Evolutionary conservation across 1,284 basidiomycete genomes (phyloP).

Genomic region (Boletus smithii): DNA sequence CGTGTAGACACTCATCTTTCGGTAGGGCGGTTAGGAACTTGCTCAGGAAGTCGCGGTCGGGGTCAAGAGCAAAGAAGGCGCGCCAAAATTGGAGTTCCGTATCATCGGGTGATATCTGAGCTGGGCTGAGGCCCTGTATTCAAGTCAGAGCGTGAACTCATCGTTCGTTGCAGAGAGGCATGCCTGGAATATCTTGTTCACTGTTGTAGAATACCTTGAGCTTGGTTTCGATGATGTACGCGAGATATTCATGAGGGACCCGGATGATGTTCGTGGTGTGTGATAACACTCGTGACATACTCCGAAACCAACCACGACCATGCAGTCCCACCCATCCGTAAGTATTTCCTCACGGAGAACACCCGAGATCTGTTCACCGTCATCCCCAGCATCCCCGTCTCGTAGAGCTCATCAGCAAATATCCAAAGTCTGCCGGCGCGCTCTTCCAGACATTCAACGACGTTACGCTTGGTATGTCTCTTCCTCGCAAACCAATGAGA

Average conservation of each 20-base stretch:
- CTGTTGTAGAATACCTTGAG: constrained; percentile 21
- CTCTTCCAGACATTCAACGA: constrained; percentile 66
- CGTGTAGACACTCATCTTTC: constrained; percentile 41
- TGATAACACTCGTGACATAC: too few relatives aligned
- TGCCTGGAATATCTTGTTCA: constrained; percentile 32
- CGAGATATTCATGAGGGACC: constrained; percentile 17
- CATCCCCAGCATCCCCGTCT: constrained; percentile 19
- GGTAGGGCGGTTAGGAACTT: constrained; percentile 29
- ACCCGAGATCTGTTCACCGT: constrained; percentile 2
- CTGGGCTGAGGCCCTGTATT: constrained; percentile 38
- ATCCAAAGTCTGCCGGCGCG: constrained; percentile 48
- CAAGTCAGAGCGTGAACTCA: constrained; percentile 1
- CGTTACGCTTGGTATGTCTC: constrained; percentile 44
- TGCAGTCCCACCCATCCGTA: constrained; percentile 30
- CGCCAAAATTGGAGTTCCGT: constrained; percentile 45
- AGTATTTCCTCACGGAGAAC: constrained; percentile 3
- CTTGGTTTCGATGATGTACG: constrained; percentile 9
- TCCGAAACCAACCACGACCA: too few relatives aligned
- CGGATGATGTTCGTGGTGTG: background rate
- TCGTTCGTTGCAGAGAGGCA: background rate
- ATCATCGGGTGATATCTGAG: constrained; percentile 38
- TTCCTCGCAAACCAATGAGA: background rate
- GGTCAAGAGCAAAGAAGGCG: constrained; percentile 46
- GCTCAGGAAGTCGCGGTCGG: constrained; percentile 46
- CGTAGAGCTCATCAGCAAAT: constrained; percentile 42